Evolutionary conservation across 257 asterid genomes (phyloP), one percentile per base, ranked within the genome.

Genomic region (Solanum chmielewskii): DNA sequence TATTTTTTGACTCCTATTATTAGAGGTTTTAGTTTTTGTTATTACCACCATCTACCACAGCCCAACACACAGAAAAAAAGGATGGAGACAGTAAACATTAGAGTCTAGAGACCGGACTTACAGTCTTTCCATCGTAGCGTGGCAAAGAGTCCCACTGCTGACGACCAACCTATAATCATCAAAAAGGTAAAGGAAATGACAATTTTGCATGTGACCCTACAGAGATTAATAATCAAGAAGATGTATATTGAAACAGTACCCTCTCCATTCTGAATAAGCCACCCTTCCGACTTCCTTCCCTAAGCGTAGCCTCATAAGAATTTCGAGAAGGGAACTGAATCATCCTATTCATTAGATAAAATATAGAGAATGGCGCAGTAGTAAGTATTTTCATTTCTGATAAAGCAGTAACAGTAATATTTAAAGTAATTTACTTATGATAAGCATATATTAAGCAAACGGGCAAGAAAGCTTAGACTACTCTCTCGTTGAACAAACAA

Each of bases 91-190:
- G 7, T 29, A 62, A 86, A 89, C 62, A 35, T 23, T 81, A 78
- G 45, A 83, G 33, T 78, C 59, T 76, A 78, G 31, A 83, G 33
- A 83, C 56, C 87, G 83, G 85, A 89, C 98, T 93, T 92, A 97
- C 99, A 87, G 94, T 87, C 94, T 95, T 97, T 86, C 98, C 99
- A 86, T 93, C 95, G 87, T 88, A 93, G 37, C 94, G 90, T 87
- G 88, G 74, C 83, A 87, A 23, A 15, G 80, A 12, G 88, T 94
- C 96, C 98, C 97, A 97, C 11, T 89, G 91, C 76, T 89, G 52
- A 83, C 91, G 92, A 77, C 91, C 91, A 85, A 85, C 91, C 99
- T 97, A 93, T 69, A 80, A 29, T 47, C 90, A 90, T 59, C 89
- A 86, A 60, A 73, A 84, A 86, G 11, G 68, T 82, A 25, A 7